Conservation (phyloP, 441 rosid species). For the Isatis lusitanica region DNA sequence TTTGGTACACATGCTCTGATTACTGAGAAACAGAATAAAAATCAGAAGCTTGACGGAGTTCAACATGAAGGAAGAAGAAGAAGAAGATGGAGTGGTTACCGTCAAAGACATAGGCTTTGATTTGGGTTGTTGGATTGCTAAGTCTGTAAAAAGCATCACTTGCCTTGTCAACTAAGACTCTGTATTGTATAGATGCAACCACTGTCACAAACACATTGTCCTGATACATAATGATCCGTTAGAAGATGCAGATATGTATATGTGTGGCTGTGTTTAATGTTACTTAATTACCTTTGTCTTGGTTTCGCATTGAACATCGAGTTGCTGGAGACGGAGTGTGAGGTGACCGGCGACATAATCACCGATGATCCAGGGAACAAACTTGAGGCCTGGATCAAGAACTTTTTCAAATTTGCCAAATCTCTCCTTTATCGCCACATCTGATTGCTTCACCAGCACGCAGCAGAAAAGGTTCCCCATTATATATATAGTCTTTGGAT, state of each 20-base stretch:
- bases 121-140: slow-evolving; percentile 58
- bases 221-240: slow-evolving; percentile 34
- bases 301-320: slow-evolving; percentile 62
- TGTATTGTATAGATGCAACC: slow-evolving; percentile 69
- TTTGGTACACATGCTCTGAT: slow-evolving; percentile 70
- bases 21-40: slow-evolving; percentile 37
- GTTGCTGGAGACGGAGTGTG: slow-evolving; percentile 78
- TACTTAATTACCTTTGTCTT: slow-evolving; percentile 67
- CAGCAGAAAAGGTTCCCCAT: slow-evolving; percentile 79
- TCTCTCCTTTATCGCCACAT: slow-evolving; percentile 69
- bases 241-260: background rate
- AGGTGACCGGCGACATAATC: slow-evolving; percentile 70
- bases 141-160: slow-evolving; percentile 70
- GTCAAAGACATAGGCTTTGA: slow-evolving; percentile 70
- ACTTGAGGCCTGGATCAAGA: slow-evolving; percentile 82
- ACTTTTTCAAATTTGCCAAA: slow-evolving; percentile 81
- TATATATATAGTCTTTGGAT: slow-evolving; percentile 10
- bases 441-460: slow-evolving; percentile 81
- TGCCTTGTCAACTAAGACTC: slow-evolving; percentile 61
- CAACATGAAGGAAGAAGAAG: background rate
- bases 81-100: slow-evolving; percentile 37
- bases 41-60: background rate
- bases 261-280: background rate
- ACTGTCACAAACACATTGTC: slow-evolving; percentile 73
- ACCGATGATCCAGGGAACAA: slow-evolving; percentile 79